Percentiles rank a stretch among this genome's conserved stretches.
Conservation (phyloP, 371 early-diverging fungal genomes). For the Cokeromyces recurvatus region DNA sequence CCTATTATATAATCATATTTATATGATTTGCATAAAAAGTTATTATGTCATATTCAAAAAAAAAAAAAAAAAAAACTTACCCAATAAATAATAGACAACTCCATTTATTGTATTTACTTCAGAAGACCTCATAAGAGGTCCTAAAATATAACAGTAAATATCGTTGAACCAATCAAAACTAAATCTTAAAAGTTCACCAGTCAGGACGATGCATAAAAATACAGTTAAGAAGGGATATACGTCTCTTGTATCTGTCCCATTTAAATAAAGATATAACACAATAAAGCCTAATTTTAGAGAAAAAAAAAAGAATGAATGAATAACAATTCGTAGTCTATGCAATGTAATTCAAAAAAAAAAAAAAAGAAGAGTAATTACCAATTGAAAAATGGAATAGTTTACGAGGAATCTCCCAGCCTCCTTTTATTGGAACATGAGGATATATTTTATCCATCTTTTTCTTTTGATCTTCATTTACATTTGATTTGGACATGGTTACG, state of each 20-base stretch:
- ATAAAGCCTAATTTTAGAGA: constrained; percentile 52
- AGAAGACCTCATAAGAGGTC: constrained; percentile 46
- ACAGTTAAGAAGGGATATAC: constrained; percentile 30
- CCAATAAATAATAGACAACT: constrained; percentile 47
- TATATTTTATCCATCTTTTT: too few species aligned
- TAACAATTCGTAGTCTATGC: too few species aligned
- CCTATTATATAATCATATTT: too few species aligned
- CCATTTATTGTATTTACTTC: constrained; percentile 45
- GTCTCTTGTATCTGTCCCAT: constrained; percentile 23
- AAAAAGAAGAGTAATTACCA: constrained; percentile 21
- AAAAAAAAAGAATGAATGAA: too few species aligned
- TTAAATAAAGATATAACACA: constrained; percentile 31
- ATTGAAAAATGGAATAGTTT: constrained; percentile 50
- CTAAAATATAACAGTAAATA: constrained; percentile 38
- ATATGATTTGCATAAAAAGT: too few species aligned
- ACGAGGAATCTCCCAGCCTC: constrained; percentile 50
- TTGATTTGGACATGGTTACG: too few species aligned
- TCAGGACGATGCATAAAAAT: constrained; percentile 24
- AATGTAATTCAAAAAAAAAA: too few species aligned
- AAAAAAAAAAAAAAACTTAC: constrained; percentile 12
- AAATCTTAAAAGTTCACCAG: constrained; percentile 44
- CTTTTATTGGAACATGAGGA: too few species aligned
- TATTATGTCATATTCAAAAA: neutral
- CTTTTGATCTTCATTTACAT: too few species aligned
- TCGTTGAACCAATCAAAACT: constrained; percentile 39